phyloP scores from a whole-genome alignment of 768 basidiomycete species.

The Pleurotus citrinopileatus region DNA sequence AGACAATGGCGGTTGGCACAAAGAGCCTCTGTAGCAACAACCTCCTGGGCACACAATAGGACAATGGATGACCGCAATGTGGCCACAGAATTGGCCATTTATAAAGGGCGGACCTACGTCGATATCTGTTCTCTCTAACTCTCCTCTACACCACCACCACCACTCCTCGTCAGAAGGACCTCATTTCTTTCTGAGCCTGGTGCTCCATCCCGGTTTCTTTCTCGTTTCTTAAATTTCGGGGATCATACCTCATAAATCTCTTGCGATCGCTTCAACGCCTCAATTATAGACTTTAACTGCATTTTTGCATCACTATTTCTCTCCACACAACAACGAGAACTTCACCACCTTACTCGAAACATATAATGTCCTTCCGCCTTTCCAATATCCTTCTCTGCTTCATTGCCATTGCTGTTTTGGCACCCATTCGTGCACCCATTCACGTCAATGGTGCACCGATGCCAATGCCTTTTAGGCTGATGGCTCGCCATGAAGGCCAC shows the following conservation, averaged over 20 bases:
- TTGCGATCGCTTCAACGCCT: no score
- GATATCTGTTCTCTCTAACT: background rate
- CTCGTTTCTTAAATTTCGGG: background rate
- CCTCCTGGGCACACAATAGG: background rate
- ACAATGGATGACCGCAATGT: background rate
- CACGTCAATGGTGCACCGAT: slow-evolving; percentile 34
- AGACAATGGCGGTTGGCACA: background rate
- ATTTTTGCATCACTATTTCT: no score
- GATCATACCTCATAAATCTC: no score
- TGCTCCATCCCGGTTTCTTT: background rate
- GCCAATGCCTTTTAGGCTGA: slow-evolving; percentile 11
- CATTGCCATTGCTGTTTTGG: background rate
- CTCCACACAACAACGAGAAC: background rate
- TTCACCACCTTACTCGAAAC: background rate
- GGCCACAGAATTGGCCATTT: background rate
- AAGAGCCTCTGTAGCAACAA: no score
- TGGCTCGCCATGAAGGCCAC: slow-evolving; percentile 24
- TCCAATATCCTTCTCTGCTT: slow-evolving; percentile 6
- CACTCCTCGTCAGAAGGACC: background rate
- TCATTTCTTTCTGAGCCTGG: slow-evolving; percentile 4
- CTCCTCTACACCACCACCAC: background rate
- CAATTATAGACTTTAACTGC: no score
- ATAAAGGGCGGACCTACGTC: background rate
- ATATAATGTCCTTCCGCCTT: background rate
- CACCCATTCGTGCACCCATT: slow-evolving; percentile 4